phyloP scores from a whole-genome alignment of 2,329 filamentous ascomycete genomes.

The Magnaporthiopsis incrustans region DNA sequence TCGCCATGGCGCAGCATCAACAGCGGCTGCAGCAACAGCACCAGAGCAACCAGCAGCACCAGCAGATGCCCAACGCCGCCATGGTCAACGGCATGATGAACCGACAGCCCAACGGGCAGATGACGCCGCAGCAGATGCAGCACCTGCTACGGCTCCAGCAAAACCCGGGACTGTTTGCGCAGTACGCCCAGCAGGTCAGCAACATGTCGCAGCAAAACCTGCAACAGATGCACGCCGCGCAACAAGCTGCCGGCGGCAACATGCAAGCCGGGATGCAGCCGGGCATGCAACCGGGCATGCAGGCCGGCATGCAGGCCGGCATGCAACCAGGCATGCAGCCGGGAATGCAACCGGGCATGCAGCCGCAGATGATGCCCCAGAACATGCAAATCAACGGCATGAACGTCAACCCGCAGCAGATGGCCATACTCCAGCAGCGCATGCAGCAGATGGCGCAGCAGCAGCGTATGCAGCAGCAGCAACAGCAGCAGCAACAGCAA shows the following conservation, averaged over 20 bases:
- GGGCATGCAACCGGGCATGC: not conserved
- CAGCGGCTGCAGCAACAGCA: constrained; percentile 34
- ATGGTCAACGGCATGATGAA: constrained; percentile 31
- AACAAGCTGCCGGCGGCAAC: constrained; percentile 11
- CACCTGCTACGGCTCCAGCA: constrained; percentile 27
- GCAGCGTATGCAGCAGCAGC: constrained; percentile 17
- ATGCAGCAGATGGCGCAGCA: constrained; percentile 21
- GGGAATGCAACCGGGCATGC: constrained; percentile 26
- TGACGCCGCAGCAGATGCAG: constrained; percentile 25
- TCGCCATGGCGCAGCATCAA: constrained; percentile 39
- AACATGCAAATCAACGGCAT: constrained; percentile 22
- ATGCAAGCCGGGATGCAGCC: constrained; percentile 29
- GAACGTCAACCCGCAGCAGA: constrained; percentile 23
- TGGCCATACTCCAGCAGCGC: constrained; percentile 17
- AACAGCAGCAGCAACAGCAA: constrained; percentile 21
- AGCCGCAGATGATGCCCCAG: constrained; percentile 28
- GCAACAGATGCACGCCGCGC: constrained; percentile 26
- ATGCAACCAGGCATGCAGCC: too few relatives aligned
- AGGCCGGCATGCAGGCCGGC: too few relatives aligned
- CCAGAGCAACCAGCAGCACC: constrained; percentile 15
- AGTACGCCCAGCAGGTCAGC: constrained; percentile 35
- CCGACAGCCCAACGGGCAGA: constrained; percentile 24
- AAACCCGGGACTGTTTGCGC: constrained; percentile 20
- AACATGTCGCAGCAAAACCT: constrained; percentile 28
- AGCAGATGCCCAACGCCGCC: constrained; percentile 14